Evolutionary conservation across 108 stramenopile genomes (phyloP).

Genomic region (Hondaea fermentalgiana): DNA sequence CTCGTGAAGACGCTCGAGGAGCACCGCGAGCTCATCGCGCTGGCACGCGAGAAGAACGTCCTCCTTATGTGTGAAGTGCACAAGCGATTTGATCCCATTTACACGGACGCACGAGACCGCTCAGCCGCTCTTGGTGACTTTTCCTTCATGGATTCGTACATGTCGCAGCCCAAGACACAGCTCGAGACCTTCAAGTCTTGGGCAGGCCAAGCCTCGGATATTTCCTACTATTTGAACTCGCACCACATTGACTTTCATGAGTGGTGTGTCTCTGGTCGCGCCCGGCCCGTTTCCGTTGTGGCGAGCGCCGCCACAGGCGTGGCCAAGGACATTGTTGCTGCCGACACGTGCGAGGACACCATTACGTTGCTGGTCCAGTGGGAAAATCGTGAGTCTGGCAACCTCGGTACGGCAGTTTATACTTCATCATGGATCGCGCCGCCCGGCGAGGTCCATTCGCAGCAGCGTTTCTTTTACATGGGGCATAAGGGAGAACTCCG

Average conservation of each 20-base stretch:
- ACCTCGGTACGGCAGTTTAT: conserved; percentile 83
- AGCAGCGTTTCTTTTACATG: conserved; percentile 99
- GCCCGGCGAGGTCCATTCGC: conserved; percentile 89
- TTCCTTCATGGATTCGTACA: conserved; percentile 95
- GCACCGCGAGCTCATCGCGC: conserved; percentile 62
- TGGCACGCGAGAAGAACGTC: conserved; percentile 71
- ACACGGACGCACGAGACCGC: conserved; percentile 95
- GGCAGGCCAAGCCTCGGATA: conserved; percentile 94
- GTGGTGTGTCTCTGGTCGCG: conserved; percentile 79
- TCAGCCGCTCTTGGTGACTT: conserved; percentile 69
- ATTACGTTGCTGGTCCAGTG: conserved; percentile 95
- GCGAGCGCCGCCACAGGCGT: conserved; percentile 87
- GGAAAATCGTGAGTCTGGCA: conserved; percentile 68
- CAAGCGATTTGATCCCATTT: conserved; percentile 98
- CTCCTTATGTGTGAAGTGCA: conserved; percentile 78
- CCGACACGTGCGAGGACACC: conserved; percentile 84
- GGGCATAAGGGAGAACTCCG: conserved; percentile 86
- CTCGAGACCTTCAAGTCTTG: conserved; percentile 97
- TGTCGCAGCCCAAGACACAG: conserved; percentile 99
- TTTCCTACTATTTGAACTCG: conserved; percentile 95
- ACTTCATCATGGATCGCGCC: conserved; percentile 96
- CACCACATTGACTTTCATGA: conserved; percentile 98
- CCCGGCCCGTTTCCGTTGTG: conserved; percentile 80
- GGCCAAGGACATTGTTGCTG: conserved; percentile 58
- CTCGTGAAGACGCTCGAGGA: conserved; percentile 87